phyloP scores from a whole-genome alignment of 352 stramenopile genomes.

The Pseudoperonospora humuli region DNA sequence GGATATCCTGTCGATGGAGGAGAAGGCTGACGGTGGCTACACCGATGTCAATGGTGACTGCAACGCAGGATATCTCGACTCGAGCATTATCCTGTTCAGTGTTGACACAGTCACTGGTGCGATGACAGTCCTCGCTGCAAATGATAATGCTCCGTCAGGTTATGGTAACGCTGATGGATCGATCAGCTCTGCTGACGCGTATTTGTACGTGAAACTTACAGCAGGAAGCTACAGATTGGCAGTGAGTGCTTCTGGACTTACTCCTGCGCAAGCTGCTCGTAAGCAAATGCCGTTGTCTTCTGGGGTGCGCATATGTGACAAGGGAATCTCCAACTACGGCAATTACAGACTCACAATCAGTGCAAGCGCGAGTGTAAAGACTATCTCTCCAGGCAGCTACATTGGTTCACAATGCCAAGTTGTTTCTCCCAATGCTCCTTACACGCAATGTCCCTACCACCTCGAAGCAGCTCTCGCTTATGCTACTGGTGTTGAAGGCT shows the following conservation, averaged over 20 bases:
- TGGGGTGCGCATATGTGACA: constrained; percentile 36
- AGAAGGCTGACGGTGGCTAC: constrained; percentile 22
- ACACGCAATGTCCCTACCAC: no score
- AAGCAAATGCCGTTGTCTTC: constrained; percentile 36
- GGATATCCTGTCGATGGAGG: constrained; percentile 67
- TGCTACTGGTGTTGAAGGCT: constrained; percentile 35
- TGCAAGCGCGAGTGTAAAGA: constrained; percentile 24
- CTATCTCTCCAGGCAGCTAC: constrained; percentile 21
- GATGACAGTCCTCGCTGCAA: constrained; percentile 16
- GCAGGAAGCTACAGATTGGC: constrained; percentile 51
- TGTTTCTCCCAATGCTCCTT: no score
- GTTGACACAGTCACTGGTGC: constrained; percentile 22
- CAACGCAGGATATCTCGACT: constrained; percentile 61
- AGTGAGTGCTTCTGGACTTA: constrained; percentile 47
- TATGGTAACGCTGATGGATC: constrained; percentile 46
- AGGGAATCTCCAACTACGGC: constrained; percentile 52
- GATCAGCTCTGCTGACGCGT: constrained; percentile 45
- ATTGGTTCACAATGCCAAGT: no score
- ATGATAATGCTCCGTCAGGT: constrained; percentile 39
- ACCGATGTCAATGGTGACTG: constrained; percentile 64
- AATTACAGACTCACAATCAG: constrained; percentile 58
- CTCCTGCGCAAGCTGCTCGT: constrained; percentile 25
- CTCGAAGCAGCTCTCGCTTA: constrained; percentile 30
- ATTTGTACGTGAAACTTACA: constrained; percentile 30
- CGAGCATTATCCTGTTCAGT: constrained; percentile 47